Base-by-base conservation (phyloP, 2,329 filamentous ascomycete genomes). In the Sarocladium kiliense region DNA sequence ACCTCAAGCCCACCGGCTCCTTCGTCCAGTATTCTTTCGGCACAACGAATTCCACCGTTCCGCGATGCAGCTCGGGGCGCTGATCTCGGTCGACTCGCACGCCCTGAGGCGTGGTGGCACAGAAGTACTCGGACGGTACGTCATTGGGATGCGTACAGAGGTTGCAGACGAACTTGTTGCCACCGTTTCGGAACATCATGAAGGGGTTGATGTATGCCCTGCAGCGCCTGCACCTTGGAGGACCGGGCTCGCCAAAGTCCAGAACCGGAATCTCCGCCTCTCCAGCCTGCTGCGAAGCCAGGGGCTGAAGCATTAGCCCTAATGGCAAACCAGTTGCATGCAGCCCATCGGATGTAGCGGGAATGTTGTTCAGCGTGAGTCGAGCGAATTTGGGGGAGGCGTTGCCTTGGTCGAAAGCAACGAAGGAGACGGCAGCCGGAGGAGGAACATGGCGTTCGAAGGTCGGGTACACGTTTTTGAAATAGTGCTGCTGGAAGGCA, bases 1-100 rank as follows among this genome's bases (percentile, higher is more conserved):
- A 96, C 57, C 87, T 85, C 63, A 97, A 70, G 23, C 90, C 91
- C 14, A 94, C 89, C 0, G 94, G 94, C 68, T 95, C 88, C 70
- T 93, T 94, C 23, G 91, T 93, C 90, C 92, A 99, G 74, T 99
- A 99, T 73, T 99, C 94, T 74, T 97, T 97, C 16, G 94, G 94
- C 14, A 99, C 95, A 58, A 94, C 79, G 67, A 96, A 99, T 68
- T 99, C 94, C 45, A 97, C 93, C 0, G 94, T 97, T 36, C 94
- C 94, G 56, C 90, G 82, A 64, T 87, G 89, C 64, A 99, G 78
- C 73, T 99, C 94, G 0, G 93, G 92, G 54, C 94, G 82, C 67
- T 95, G 88, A 66, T 92, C 82, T 50, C 94, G 84, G 71, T 99
- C 94, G 51, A 96, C 85, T 56, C 94, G 86, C 41, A 91, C 83